These are phyloP conservation scores for Fragaria ananassa DNA, from an alignment of 306 rosid species.

Conservation along the genomic window DNA sequence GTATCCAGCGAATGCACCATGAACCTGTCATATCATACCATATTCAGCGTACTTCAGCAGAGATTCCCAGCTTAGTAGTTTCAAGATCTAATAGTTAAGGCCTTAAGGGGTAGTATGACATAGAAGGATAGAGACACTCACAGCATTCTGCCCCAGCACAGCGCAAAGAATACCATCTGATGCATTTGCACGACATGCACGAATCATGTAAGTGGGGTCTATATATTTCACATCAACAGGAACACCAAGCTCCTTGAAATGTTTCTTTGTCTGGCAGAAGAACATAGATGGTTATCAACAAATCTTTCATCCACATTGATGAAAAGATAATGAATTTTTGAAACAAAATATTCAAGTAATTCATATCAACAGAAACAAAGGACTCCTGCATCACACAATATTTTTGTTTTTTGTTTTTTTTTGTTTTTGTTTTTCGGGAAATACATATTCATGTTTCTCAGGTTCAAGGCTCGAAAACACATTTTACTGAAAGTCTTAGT, in stretches of 20 bases:
- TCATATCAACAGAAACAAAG: not conserved
- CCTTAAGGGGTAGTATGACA: not conserved
- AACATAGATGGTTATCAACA: not conserved
- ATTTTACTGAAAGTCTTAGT: not conserved
- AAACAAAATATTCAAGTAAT: not conserved
- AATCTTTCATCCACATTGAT: not conserved
- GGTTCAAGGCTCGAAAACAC: not conserved
- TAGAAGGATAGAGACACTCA: slow-evolving; percentile 43
- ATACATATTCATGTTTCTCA: not conserved
- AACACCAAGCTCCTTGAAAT: slow-evolving; percentile 66
- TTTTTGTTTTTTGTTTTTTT: no score
- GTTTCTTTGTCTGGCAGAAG: slow-evolving; percentile 60
- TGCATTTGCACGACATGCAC: slow-evolving; percentile 94
- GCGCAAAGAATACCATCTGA: slow-evolving; percentile 96
- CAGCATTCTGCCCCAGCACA: slow-evolving; percentile 97
- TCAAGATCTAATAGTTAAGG: not conserved
- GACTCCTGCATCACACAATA: not conserved
- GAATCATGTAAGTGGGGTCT: slow-evolving; percentile 98
- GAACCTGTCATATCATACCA: slow-evolving; percentile 61
- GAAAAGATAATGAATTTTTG: not conserved
- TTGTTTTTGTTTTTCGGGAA: not conserved
- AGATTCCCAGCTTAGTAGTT: not conserved
- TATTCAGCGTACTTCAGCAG: not conserved
- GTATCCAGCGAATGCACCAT: slow-evolving; percentile 96
- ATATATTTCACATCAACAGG: slow-evolving; percentile 92